A percentile compares a stretch with the other conserved stretches of the same genome.
These are phyloP conservation scores for Geotrichum bryndzae DNA, from an alignment of 1,139 yeast genomes.

Conservation along the genomic window DNA sequence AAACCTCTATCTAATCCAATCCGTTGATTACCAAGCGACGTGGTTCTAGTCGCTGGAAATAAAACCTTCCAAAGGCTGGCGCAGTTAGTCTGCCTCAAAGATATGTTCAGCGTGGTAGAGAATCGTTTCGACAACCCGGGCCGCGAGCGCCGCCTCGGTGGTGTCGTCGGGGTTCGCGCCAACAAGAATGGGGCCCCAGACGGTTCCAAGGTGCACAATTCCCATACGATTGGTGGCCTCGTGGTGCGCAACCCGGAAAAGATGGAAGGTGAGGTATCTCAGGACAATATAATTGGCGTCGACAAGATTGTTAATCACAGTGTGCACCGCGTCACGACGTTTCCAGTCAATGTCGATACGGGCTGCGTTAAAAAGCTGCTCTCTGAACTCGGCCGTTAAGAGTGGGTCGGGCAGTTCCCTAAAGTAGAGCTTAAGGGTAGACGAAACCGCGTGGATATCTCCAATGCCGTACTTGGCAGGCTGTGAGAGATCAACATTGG, in stretches of 20 bases:
- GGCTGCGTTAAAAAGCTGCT: conserved; percentile 76
- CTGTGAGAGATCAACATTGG: conserved; percentile 53
- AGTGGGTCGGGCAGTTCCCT: conserved; percentile 78
- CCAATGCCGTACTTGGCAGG: conserved; percentile 41
- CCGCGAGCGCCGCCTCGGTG: conserved; percentile 74
- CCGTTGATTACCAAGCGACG: neutral
- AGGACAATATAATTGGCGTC: conserved; percentile 93
- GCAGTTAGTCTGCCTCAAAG: conserved; percentile 7
- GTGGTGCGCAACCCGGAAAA: conserved; percentile 63
- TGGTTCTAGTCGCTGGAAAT: neutral
- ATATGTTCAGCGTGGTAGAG: conserved; percentile 35
- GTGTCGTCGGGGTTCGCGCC: conserved; percentile 56
- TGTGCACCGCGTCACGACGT: conserved; percentile 72
- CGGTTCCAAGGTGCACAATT: conserved; percentile 67
- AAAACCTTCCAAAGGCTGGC: neutral
- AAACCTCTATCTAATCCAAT: too few relatives aligned
- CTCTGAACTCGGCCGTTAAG: conserved; percentile 59
- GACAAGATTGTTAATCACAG: conserved; percentile 79
- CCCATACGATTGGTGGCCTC: conserved; percentile 72
- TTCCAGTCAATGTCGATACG: conserved; percentile 54
- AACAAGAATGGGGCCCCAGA: conserved; percentile 91
- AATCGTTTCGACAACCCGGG: conserved; percentile 76
- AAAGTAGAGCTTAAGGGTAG: conserved; percentile 66
- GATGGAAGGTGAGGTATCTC: conserved; percentile 75
- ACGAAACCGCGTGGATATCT: conserved; percentile 54